Conservation (phyloP, 1,139 yeast species). For the Nematodospora anomalae region DNA sequence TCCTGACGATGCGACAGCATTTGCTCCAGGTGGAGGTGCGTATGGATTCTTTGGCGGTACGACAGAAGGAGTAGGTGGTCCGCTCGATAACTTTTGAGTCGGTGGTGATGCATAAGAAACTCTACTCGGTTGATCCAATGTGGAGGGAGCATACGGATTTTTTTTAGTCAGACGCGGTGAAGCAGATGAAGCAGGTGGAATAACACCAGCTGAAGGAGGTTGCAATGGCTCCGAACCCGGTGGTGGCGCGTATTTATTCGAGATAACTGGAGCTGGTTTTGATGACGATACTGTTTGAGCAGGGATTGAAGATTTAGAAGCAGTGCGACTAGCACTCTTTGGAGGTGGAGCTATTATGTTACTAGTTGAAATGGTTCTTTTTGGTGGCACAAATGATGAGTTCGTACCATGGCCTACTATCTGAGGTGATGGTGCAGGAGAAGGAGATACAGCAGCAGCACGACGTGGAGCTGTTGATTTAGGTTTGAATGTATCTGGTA, state of each 20-base stretch:
- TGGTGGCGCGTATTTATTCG: constrained; percentile 45
- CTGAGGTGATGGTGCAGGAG: constrained; percentile 23
- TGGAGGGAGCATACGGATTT: constrained; percentile 37
- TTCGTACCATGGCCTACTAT: constrained; percentile 2
- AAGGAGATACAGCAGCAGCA: constrained; percentile 43
- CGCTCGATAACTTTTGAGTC: constrained; percentile 13
- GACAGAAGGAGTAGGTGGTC: constrained; percentile 16
- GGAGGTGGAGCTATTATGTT: constrained; percentile 35
- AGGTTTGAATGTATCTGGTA: constrained; percentile 68
- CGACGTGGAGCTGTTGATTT: constrained; percentile 52
- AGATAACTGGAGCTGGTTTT: constrained; percentile 21
- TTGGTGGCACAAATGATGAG: constrained; percentile 10
- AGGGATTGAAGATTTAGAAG: constrained; percentile 26
- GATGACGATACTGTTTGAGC: constrained; percentile 16
- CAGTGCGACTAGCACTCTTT: constrained; percentile 30
- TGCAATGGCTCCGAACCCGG: constrained; percentile 19
- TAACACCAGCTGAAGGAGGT: constrained; percentile 25
- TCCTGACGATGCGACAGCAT: constrained; percentile 12
- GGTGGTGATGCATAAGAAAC: constrained; percentile 22
- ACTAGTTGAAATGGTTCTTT: constrained; percentile 13
- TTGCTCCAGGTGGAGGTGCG: constrained; percentile 36
- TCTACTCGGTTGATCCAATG: constrained; percentile 18
- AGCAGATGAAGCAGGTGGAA: constrained; percentile 20
- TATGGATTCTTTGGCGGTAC: constrained; percentile 41
- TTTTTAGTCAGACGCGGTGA: constrained; percentile 27